phyloP scores from a whole-genome alignment of 345 rosid species.

The Heritiera fomes region DNA sequence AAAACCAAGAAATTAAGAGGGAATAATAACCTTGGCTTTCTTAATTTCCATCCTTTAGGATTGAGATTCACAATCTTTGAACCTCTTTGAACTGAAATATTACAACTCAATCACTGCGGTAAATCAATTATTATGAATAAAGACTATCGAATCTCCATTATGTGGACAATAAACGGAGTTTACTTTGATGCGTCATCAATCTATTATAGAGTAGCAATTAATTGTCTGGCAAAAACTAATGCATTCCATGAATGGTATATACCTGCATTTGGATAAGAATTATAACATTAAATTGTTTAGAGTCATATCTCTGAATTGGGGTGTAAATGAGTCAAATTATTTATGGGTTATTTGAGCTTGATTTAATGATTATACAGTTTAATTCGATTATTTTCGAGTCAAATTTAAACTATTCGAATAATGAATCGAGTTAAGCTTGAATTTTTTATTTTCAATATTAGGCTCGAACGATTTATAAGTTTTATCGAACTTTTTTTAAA shows the following conservation, averaged over 20 bases:
- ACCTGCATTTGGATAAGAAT: constrained; percentile 6
- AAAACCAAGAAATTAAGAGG: constrained; percentile 45
- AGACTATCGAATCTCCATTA: background rate
- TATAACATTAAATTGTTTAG: background rate
- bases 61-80: background rate
- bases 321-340: too few species aligned
- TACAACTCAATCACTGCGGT: background rate
- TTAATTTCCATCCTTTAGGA: background rate
- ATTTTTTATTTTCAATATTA: too few species aligned
- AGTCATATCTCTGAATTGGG: background rate
- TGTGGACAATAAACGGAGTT: background rate
- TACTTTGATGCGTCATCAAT: background rate
- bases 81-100: background rate
- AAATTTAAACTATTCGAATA: too few species aligned
- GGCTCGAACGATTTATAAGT: too few species aligned
- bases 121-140: background rate
- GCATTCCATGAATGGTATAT: background rate
- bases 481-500: too few species aligned
- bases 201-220: background rate
- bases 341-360: too few species aligned
- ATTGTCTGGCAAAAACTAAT: background rate
- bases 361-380: too few species aligned
- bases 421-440: too few species aligned
- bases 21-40: background rate
- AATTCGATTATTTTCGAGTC: too few species aligned